Base-by-base conservation (phyloP, 805 yeast genomes). In the Lipomyces oligophaga region DNA sequence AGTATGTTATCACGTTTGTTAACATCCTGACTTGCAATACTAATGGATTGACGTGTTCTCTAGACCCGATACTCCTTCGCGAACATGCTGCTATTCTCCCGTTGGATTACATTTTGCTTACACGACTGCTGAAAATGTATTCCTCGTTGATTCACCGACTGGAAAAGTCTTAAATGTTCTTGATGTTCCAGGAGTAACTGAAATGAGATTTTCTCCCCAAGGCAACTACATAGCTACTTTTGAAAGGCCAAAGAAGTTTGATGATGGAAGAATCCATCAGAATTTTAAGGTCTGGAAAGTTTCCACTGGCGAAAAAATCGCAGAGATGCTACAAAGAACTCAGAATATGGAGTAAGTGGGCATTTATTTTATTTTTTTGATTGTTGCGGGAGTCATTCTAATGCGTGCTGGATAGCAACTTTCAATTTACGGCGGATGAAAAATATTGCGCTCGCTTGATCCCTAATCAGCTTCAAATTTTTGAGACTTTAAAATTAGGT, bases 401-500 rank as follows among this genome's bases (percentile, higher is more conserved):
- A n/a, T 35, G 30, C 18, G n/a, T 19, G 8, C 10, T 36, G 19
- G 33, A 10, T 37, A 49, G 59, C 11, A 63, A 66, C 39, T 84
- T 94, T n/a, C 95, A 87, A 68, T 88, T 82, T 65, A 84, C 94
- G 6, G 74, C 76, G 50, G 93, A 88, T 65, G 96, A 88, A 71
- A 72, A 76, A 55, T 71, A 77, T 55, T 73, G 83, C 66, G 83
- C 86, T 38, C 76, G 81, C 63, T 59, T 75, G 55, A 77, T 75
- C 61, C 66, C 70, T 38, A 77, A 76, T 59, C 86, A 82, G 61
- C 72, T 83, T 48, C 85, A 81, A 60, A 83, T 87, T 58, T 84
- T 70, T 63, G 81, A 82, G 63, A 67, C 80, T 44, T 52, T 60
- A 41, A 69, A 72, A 53, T 50, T 64, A 42, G 58, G 58, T 34